Evolutionary conservation across 768 basidiomycete genomes (phyloP), one percentile per base, ranked within the genome.

Genomic region (Rhizopogon roseolus): DNA sequence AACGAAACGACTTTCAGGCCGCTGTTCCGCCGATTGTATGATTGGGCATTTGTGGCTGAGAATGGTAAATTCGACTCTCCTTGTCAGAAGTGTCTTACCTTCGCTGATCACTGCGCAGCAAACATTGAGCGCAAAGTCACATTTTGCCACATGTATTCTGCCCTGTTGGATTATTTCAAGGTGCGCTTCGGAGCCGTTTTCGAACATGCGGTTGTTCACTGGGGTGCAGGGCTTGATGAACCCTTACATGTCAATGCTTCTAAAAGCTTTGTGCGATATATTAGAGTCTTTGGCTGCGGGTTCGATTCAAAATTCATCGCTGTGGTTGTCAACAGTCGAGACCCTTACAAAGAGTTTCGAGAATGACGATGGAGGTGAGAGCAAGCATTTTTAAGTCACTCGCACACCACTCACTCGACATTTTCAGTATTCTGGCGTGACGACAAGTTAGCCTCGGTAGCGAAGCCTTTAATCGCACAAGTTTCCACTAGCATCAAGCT

Each of bases 1-100:
- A 97, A 95, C 63, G 97, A 98, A 61, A 82, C 83, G 0, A 80
- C 87, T 0, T 98, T 99, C 83, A 81, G 84, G 57, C 94, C 96
- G 1, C 73, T 98, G 14, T 96, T 98, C 80, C 84, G 93, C 52
- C 85, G 86, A 51, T 69, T 95, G 54, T 93, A 91, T 62, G 97
- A 99, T 65, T 99, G 97, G 97, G 93, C 93, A 0, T 94, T 94
- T 62, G 79, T 77, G 1, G 73, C 75, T 54, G 79, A 78, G 28
- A 62, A 64, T 25, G 69, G 84, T 85, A 62, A 32, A 76, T 68
- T 4, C 13, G 3, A 32, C 34, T 9, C 45, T 34, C 17, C 19
- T 7, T 5, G 11, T 22, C 17, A 1, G 13, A 46, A 34, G 19
- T 4, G 5, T 19, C 7, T 25, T 41, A 4, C 54, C n/a, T 4